phyloP scores from a whole-genome alignment of 805 yeast species.

The Spencermartinsiella europaea region DNA sequence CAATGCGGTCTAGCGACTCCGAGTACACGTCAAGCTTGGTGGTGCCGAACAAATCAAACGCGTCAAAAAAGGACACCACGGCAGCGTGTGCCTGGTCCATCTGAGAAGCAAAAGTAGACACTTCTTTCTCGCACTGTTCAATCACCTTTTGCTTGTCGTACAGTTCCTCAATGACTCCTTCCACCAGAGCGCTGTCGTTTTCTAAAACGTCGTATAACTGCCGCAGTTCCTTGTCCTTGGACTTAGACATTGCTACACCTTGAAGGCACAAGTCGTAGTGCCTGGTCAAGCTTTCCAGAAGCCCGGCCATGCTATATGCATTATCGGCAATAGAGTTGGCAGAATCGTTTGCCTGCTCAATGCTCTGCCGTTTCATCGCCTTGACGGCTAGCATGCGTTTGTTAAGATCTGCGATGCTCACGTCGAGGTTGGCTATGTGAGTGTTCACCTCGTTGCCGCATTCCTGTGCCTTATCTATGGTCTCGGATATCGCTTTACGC shows the following conservation, averaged over 20 bases:
- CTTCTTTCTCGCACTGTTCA: constrained; percentile 14
- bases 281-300: constrained; percentile 65
- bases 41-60: constrained; percentile 20
- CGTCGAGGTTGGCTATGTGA: constrained; percentile 25
- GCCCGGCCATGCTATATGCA: constrained; percentile 65
- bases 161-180: constrained; percentile 26
- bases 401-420: constrained; percentile 9
- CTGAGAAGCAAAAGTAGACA: constrained; percentile 21
- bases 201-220: constrained; percentile 55
- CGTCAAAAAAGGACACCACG: constrained; percentile 13
- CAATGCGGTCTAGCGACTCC: constrained; percentile 17
- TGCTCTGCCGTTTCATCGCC: constrained; percentile 21
- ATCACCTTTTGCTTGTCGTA: constrained; percentile 19
- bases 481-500: constrained; percentile 25
- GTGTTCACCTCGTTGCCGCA: constrained; percentile 19
- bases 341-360: constrained; percentile 23
- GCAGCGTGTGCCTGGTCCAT: constrained; percentile 26
- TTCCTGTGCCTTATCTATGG: constrained; percentile 32
- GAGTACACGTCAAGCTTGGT: constrained; percentile 17
- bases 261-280: constrained; percentile 76
- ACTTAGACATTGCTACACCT: constrained; percentile 39
- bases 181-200: constrained; percentile 31
- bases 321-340: constrained; percentile 26
- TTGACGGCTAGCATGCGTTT: constrained; percentile 18
- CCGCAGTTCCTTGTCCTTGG: constrained; percentile 36